These are phyloP conservation scores for Triadica sebifera DNA, from an alignment of 345 rosid species.

Conservation along the genomic window DNA sequence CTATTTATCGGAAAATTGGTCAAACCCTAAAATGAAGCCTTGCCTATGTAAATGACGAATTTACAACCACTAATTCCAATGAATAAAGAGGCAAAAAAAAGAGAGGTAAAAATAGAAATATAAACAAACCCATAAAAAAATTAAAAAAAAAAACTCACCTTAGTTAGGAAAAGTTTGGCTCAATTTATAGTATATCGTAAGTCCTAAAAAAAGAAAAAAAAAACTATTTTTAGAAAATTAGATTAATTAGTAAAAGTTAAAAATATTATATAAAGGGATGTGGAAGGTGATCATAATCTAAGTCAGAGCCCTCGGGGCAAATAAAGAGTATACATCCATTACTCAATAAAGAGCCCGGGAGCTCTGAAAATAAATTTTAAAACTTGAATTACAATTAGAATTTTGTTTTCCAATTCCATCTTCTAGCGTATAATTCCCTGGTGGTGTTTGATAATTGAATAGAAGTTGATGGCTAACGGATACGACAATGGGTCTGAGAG, in stretches of 20 bases:
- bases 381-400: neutral
- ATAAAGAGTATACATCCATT: neutral
- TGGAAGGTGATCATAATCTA: neutral
- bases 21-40: too few relatives aligned
- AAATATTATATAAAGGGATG: neutral
- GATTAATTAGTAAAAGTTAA: too few relatives aligned
- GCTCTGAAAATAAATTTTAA: slow-evolving; percentile 15
- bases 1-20: too few relatives aligned
- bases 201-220: neutral
- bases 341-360: slow-evolving; percentile 13
- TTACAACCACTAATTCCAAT: too few relatives aligned
- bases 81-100: neutral
- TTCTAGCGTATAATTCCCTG: too few relatives aligned
- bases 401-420: too few relatives aligned
- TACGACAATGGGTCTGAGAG: neutral
- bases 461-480: neutral
- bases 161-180: too few relatives aligned
- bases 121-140: too few relatives aligned
- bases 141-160: too few relatives aligned
- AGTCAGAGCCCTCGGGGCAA: slow-evolving; percentile 34
- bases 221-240: neutral
- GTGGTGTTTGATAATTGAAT: too few relatives aligned
- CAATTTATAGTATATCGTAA: too few relatives aligned
- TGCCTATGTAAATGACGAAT: too few relatives aligned
- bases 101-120: neutral